Evolutionary conservation across 164 flowering plant genomes (phyloP), one percentile per base, ranked within the genome.

Genomic region (Hamamelis virginiana): DNA sequence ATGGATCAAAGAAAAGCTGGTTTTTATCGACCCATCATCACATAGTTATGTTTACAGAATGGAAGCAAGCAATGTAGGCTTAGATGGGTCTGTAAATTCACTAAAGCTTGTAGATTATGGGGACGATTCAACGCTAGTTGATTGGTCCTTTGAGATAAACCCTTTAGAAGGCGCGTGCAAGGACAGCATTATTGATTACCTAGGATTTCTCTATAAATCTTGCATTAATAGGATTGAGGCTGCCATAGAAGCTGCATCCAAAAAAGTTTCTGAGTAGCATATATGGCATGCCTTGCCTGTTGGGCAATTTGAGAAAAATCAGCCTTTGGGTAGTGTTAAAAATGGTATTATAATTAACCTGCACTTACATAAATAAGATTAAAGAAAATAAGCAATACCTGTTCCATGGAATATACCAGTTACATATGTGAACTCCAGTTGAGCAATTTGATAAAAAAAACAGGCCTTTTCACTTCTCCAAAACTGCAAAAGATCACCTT

Each of bases 51-150:
- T 67, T 18, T 86, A 86, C 67, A 67, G 26, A 64, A 77, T 86
- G 90, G 86, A 82, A 74, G 78, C 84, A 28, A 82, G 88, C 74
- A 85, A 88, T 73, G 82, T 86, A 10, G 92, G 89, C 0, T 71
- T 86, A 41, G 89, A 88, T 71, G 90, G 89, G 46, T 86, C 87
- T 8, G 59, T 75, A 18, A 88, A 88, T 62, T 62, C 84, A 25
- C 55, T 88, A 33, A 86, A 80, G 51, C 86, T 88, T 16, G 47
- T 66, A 0, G 83, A 85, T 66, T 86, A 83, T 47, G 83, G 85
- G 9, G 80, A 77, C 43, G 79, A 72, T 11, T 82, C 84, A 3
- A 85, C 90, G 0, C 65, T 86, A 0, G 78, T 86, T 8, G 59
- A 72, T 4, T 88, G 88, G 90, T 77, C 78, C 15, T 88, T 83